phyloP scores from a whole-genome alignment of 164 flowering plant species.

The Kalanchoe fedtschenkoi region DNA sequence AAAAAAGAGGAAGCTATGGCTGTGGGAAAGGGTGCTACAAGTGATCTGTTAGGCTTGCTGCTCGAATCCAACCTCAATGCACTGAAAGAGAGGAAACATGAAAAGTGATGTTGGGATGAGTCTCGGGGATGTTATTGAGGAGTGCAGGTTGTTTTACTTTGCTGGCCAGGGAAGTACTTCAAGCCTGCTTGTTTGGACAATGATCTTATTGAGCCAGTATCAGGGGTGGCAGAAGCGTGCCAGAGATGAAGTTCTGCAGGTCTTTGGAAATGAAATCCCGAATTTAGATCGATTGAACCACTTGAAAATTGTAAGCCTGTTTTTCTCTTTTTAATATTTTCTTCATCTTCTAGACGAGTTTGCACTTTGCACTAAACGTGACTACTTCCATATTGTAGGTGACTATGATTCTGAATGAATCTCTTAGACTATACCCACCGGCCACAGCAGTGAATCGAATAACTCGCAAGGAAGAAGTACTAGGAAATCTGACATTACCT shows the following conservation, averaged over 20 bases:
- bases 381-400: neutral
- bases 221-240: too few species aligned
- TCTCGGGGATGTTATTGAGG: too few species aligned
- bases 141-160: too few species aligned
- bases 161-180: slow-evolving; percentile 22
- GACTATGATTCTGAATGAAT: slow-evolving; percentile 5
- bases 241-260: too few species aligned
- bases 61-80: slow-evolving; percentile 15
- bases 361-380: neutral
- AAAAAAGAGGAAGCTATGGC: slow-evolving; percentile 16
- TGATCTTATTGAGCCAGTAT: too few species aligned
- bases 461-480: neutral
- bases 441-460: neutral
- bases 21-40: neutral
- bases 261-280: slow-evolving; percentile 10
- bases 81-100: slow-evolving; percentile 10
- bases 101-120: slow-evolving; percentile 15
- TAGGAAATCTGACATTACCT: too few species aligned
- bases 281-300: slow-evolving; percentile 9
- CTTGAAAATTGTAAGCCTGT: slow-evolving; percentile 1
- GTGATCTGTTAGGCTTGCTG: slow-evolving; percentile 15
- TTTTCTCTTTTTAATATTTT: neutral
- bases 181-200: slow-evolving; percentile 17
- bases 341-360: neutral
- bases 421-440: too few species aligned